These are phyloP conservation scores for Juncus effusus DNA, from an alignment of 176 grass and related monocot genomes.

Conservation along the genomic window DNA sequence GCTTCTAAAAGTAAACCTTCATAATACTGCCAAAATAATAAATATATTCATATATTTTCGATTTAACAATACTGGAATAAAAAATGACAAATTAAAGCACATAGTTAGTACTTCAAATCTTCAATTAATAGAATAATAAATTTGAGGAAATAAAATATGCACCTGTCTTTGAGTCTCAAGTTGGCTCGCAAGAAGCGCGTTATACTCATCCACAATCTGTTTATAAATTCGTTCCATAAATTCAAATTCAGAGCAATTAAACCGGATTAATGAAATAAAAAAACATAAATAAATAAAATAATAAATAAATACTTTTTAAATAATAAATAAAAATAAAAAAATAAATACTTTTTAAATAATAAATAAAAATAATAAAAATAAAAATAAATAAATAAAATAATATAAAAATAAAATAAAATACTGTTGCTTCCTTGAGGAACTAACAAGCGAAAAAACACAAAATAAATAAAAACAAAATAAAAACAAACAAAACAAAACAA, in stretches of 20 bases:
- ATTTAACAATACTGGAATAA: not conserved
- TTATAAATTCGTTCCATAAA: conserved; percentile 23
- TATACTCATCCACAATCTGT: conserved; percentile 95
- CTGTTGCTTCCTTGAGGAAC: no score
- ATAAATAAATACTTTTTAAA: no score
- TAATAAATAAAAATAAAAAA: no score
- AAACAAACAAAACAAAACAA: conserved; percentile 27
- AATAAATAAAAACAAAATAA: conserved; percentile 21
- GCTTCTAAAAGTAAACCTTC: conserved; percentile 60
- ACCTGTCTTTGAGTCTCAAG: conserved; percentile 92
- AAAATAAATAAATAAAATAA: no score
- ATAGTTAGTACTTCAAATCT: not conserved
- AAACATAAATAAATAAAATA: not conserved
- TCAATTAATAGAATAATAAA: conserved; percentile 3
- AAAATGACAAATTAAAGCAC: not conserved
- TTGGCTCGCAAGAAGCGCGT: conserved; percentile 69
- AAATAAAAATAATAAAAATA: no score
- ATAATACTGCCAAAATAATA: conserved; percentile 57
- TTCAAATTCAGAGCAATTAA: not conserved
- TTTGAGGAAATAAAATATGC: not conserved
- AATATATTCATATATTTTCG: no score
- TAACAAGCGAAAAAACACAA: not conserved
- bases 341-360: no score
- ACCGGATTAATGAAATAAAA: not conserved
- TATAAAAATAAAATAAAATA: no score